phyloP scores from a whole-genome alignment of 331 rosid genomes.

The Saraca asoca region DNA sequence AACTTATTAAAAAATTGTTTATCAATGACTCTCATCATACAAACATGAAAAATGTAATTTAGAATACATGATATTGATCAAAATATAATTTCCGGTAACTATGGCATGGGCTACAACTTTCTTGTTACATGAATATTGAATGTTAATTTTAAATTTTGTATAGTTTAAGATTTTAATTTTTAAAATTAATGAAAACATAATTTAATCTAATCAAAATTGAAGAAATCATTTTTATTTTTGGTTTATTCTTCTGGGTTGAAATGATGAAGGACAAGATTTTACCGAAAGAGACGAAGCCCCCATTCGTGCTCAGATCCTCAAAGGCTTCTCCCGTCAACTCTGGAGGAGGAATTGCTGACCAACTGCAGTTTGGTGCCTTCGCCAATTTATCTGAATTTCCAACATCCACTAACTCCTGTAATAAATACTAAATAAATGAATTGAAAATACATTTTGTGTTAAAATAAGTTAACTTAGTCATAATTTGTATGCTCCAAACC shows the following conservation, averaged over 20 bases:
- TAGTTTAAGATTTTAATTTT: too few species aligned
- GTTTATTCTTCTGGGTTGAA: slow-evolving; percentile 13
- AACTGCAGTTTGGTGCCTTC: slow-evolving; percentile 75
- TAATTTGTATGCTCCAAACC: slow-evolving; percentile 47
- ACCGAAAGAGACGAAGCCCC: slow-evolving; percentile 92
- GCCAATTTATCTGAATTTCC: slow-evolving; percentile 78
- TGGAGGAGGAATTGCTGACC: slow-evolving; percentile 98
- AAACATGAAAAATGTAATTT: too few species aligned
- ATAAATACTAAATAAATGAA: slow-evolving; percentile 23
- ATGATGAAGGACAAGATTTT: slow-evolving; percentile 31
- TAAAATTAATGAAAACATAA: too few species aligned
- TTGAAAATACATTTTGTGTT: slow-evolving; percentile 1
- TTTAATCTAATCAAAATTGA: slow-evolving; percentile 4
- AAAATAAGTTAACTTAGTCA: slow-evolving; percentile 15
- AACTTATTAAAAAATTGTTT: too few species aligned
- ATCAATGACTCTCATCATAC: too few species aligned
- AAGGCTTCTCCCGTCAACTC: slow-evolving; percentile 82
- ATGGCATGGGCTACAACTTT: too few species aligned
- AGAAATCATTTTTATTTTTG: too few species aligned
- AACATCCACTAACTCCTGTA: slow-evolving; percentile 80
- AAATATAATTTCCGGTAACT: too few species aligned
- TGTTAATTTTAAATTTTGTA: too few species aligned
- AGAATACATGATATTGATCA: too few species aligned
- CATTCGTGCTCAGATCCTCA: slow-evolving; percentile 85
- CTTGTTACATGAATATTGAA: too few species aligned